Conservation (phyloP, 1,139 yeast genomes). For the Yamadazyma atlantica region DNA sequence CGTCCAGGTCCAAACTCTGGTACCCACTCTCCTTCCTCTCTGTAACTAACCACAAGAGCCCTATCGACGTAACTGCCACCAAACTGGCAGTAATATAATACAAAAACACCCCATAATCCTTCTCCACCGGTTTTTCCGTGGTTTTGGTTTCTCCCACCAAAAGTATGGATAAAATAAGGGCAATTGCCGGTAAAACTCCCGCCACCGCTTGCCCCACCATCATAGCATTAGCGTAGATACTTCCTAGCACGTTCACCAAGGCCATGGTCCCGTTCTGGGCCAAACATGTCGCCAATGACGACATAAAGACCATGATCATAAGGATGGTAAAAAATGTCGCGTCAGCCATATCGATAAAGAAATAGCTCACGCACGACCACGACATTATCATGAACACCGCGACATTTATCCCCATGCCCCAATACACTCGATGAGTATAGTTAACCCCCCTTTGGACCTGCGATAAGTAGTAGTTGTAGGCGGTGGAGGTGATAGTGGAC, state of each 20-base stretch:
- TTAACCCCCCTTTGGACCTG: constrained; percentile 64
- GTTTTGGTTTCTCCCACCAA: constrained; percentile 37
- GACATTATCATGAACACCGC: constrained; percentile 55
- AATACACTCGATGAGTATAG: constrained; percentile 57
- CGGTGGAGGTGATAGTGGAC: constrained; percentile 70
- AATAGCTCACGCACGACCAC: constrained; percentile 46
- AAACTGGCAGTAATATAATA: constrained; percentile 72
- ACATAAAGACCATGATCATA: constrained; percentile 58
- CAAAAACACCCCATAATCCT: constrained; percentile 52
- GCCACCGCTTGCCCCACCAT: constrained; percentile 96
- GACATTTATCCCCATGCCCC: constrained; percentile 60
- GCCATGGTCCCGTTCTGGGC: constrained; percentile 94
- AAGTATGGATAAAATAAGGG: constrained; percentile 62
- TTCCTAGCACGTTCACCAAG: constrained; percentile 74
- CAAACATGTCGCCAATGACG: constrained; percentile 66
- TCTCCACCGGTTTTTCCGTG: constrained; percentile 27
- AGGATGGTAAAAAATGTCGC: constrained; percentile 41
- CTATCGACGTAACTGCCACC: constrained; percentile 53
- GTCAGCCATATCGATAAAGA: constrained; percentile 40
- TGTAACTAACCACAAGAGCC: constrained; percentile 31
- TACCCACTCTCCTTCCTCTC: constrained; percentile 24
- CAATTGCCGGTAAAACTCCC: constrained; percentile 84
- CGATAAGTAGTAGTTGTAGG: constrained; percentile 63
- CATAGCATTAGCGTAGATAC: constrained; percentile 78
- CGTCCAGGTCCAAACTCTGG: constrained; percentile 16